phyloP scores from a whole-genome alignment of 331 rosid genomes.

The Quercus phellos region DNA sequence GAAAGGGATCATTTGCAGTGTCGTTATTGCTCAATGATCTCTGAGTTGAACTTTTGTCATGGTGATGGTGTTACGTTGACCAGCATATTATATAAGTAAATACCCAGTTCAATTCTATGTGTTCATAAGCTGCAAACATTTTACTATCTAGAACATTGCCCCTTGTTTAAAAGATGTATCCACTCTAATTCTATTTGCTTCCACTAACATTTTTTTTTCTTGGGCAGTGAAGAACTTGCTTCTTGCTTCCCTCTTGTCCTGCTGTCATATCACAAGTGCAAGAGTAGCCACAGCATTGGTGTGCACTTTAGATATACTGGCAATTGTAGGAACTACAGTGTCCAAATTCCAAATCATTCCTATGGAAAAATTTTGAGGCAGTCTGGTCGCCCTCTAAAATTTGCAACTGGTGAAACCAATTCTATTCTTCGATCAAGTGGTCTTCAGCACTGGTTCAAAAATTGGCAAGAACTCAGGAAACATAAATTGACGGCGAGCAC shows the following conservation, averaged over 20 bases:
- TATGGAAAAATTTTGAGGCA: constrained; percentile 9
- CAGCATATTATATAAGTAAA: background rate
- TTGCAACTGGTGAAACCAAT: constrained; percentile 26
- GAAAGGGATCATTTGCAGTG: too few species aligned
- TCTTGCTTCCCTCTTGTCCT: constrained; percentile 21
- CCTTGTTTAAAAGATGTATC: background rate
- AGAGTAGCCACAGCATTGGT: constrained; percentile 22
- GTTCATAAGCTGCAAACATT: background rate
- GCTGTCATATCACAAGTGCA: constrained; percentile 20
- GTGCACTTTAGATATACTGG: constrained; percentile 22
- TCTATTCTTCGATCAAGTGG: constrained; percentile 44
- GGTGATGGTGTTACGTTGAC: background rate
- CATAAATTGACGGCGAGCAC: constrained; percentile 80
- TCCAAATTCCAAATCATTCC: constrained; percentile 12
- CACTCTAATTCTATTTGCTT: background rate
- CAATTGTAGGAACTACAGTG: constrained; percentile 23
- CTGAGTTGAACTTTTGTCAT: too few species aligned
- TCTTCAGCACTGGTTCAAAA: constrained; percentile 81
- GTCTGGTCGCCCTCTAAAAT: constrained; percentile 22
- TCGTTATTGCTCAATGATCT: too few species aligned
- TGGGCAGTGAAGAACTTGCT: constrained; percentile 37
- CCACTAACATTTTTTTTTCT: constrained; percentile 19
- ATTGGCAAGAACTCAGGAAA: constrained; percentile 62
- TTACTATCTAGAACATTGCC: background rate
- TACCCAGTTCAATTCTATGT: background rate